These are phyloP conservation scores for Cucurbita maxima DNA, from an alignment of 306 rosid genomes.

Conservation along the genomic window DNA sequence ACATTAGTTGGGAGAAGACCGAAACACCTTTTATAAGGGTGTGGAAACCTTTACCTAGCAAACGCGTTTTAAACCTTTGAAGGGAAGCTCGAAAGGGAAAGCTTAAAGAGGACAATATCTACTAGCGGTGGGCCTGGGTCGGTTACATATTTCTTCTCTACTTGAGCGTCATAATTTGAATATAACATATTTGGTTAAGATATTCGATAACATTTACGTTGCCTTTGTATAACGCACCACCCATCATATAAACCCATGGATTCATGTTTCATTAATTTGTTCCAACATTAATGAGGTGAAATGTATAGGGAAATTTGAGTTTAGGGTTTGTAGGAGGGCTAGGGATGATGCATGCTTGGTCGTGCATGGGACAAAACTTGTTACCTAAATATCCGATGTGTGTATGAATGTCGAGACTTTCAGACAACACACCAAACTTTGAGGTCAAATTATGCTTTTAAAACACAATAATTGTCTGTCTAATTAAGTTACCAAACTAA, in stretches of 20 bases:
- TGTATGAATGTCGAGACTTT: not conserved
- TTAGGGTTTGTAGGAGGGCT: not conserved
- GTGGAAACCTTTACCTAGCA: too few relatives aligned
- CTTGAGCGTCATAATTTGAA: too few relatives aligned
- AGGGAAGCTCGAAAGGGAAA: too few relatives aligned
- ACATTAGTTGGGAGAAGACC: too few relatives aligned
- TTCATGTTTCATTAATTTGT: not conserved
- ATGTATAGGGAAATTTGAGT: not conserved
- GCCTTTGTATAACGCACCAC: too few relatives aligned
- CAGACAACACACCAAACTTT: not conserved
- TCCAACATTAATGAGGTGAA: not conserved
- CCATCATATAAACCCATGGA: not conserved
- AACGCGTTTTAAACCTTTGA: too few relatives aligned
- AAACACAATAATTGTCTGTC: not conserved
- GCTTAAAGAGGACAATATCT: too few relatives aligned
- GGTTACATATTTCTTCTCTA: too few relatives aligned
- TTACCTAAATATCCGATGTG: not conserved
- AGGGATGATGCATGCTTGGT: not conserved
- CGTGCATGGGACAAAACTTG: not conserved
- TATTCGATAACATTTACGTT: too few relatives aligned
- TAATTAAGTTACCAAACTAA: not conserved
- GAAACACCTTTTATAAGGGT: too few relatives aligned
- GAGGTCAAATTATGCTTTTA: not conserved
- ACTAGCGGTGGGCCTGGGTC: too few relatives aligned
- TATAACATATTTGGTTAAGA: not conserved